A percentile compares a stretch with the other conserved stretches of the same genome.
phyloP scores from a whole-genome alignment of 1,284 basidiomycete species.

The Cutaneotrichosporon arboriforme region DNA sequence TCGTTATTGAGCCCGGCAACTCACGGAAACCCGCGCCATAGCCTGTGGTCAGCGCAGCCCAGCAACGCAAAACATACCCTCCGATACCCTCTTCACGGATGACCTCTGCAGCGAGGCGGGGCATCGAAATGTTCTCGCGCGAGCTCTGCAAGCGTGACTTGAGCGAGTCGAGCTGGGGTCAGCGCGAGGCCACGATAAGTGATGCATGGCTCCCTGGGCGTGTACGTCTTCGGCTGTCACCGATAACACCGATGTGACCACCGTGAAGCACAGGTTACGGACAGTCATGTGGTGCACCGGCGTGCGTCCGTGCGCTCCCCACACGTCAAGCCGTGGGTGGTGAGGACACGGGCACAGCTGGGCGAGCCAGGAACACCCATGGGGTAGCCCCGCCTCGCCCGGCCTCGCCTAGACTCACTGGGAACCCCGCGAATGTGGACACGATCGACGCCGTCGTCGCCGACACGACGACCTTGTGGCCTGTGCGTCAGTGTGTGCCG shows the following conservation, averaged over 20 bases:
- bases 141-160: constrained; percentile 86
- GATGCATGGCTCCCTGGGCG: no score
- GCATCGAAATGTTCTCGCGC: constrained; percentile 66
- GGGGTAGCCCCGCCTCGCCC: neutral
- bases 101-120: constrained; percentile 59
- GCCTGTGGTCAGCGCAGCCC: constrained; percentile 15
- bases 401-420: constrained; percentile 25
- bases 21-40: constrained; percentile 47
- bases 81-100: constrained; percentile 84
- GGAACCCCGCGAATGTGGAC: constrained; percentile 50
- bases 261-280: no score
- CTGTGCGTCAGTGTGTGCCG: constrained; percentile 12
- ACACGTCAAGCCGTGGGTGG: no score
- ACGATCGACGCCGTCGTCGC: constrained; percentile 47
- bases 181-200: neutral
- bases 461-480: constrained; percentile 42
- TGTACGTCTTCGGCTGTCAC: no score
- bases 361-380: neutral
- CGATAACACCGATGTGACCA: no score
- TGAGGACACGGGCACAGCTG: no score
- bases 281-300: no score
- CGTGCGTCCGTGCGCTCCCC: neutral
- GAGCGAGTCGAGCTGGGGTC: constrained; percentile 67
- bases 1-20: no score
- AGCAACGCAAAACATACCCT: constrained; percentile 57